Evolutionary conservation across 2,329 filamentous ascomycete genomes (phyloP).

Genomic region (Phoma sp.): DNA sequence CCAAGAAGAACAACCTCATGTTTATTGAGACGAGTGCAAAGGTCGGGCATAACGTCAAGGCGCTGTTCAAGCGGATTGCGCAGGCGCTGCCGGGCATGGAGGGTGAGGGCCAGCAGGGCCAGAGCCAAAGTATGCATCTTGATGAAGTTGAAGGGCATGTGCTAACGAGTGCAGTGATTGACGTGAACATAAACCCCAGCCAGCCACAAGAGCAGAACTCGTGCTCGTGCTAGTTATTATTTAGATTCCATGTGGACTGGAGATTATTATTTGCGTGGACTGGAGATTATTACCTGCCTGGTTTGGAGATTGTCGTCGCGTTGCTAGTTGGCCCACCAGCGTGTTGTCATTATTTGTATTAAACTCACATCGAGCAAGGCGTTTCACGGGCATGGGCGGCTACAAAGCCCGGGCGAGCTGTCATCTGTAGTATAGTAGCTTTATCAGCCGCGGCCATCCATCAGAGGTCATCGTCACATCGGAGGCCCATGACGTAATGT

Average conservation of each 20-base stretch:
- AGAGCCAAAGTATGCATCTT: constrained; percentile 74
- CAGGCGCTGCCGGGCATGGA: constrained; percentile 98
- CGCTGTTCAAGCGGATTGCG: constrained; percentile 95
- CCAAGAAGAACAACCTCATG: constrained; percentile 97
- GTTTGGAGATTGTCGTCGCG: no score
- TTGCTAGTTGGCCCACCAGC: no score
- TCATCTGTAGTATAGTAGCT: constrained; percentile 48
- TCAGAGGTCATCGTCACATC: neutral
- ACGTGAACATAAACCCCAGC: constrained; percentile 83
- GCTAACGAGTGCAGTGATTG: constrained; percentile 73
- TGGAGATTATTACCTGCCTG: no score
- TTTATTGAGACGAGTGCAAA: constrained; percentile 99
- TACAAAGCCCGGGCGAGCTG: constrained; percentile 21
- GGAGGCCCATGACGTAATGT: constrained; percentile 28
- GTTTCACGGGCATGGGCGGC: constrained; percentile 39
- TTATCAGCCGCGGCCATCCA: no score
- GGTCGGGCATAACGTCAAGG: constrained; percentile 97
- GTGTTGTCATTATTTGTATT: constrained; percentile 47
- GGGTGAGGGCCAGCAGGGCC: constrained; percentile 79
- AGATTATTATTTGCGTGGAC: no score
- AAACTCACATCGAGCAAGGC: constrained; percentile 49
- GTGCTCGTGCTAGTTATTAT: constrained; percentile 44
- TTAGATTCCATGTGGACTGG: no score
- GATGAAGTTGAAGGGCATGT: neutral
- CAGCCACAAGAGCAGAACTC: constrained; percentile 67